phyloP scores from a whole-genome alignment of 805 yeast species.

The Candida sanyiensis region DNA sequence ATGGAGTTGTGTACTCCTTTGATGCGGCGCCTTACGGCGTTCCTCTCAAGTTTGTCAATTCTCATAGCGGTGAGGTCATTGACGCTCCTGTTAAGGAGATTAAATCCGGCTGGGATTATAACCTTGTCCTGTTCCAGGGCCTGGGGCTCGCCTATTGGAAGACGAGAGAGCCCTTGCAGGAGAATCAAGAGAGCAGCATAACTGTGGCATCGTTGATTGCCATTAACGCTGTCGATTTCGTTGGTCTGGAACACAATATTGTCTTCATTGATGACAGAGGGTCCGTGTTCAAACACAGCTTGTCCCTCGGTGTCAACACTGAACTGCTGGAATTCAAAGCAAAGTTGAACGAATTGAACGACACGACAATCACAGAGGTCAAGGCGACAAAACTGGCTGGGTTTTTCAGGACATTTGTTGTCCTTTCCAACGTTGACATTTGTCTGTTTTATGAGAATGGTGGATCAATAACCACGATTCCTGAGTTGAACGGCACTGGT shows the following conservation, averaged over 20 bases:
- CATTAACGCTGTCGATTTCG: conserved; percentile 43
- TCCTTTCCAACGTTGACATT: conserved; percentile 45
- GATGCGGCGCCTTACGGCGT: conserved; percentile 8
- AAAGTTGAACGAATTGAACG: conserved; percentile 25
- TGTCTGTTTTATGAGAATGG: conserved; percentile 18
- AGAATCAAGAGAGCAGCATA: conserved; percentile 27
- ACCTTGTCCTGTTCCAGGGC: conserved; percentile 42
- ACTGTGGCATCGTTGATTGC: conserved; percentile 37
- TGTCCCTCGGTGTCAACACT: conserved; percentile 18
- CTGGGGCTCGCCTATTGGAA: conserved; percentile 60
- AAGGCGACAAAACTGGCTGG: conserved; percentile 49
- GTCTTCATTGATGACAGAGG: conserved; percentile 45
- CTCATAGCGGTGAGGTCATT: conserved; percentile 1
- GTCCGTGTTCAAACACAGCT: conserved; percentile 21
- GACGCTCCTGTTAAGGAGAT: conserved; percentile 38
- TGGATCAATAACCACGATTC: conserved; percentile 31
- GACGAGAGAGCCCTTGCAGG: conserved; percentile 26
- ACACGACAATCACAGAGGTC: conserved; percentile 18
- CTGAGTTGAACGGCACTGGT: conserved; percentile 40
- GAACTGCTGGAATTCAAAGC: conserved; percentile 29
- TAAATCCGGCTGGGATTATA: conserved; percentile 64
- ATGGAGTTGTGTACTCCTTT: conserved; percentile 33
- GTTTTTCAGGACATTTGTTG: conserved; percentile 47
- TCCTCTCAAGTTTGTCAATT: conserved; percentile 10
- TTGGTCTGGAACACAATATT: conserved; percentile 47